Percentiles rank a stretch among this genome's conserved stretches.
Evolutionary conservation across 192 early-diverging fungal species (phyloP).

Genomic region (Podila horticola): DNA sequence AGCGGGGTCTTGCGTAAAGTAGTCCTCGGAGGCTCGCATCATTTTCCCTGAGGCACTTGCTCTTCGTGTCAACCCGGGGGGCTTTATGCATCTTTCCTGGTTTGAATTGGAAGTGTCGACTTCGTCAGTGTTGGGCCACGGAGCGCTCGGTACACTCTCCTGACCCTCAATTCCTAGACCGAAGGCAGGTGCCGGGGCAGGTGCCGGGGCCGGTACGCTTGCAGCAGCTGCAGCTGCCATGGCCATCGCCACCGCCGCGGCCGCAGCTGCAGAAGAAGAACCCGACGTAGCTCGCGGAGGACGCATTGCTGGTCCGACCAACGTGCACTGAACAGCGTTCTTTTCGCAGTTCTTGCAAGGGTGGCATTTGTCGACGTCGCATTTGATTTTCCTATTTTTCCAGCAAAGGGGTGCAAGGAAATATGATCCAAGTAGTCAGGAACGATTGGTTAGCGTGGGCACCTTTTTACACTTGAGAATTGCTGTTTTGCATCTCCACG

Average conservation of each 20-base stretch:
- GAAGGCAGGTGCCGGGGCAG: neutral
- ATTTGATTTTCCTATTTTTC: constrained; percentile 40
- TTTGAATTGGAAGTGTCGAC: neutral
- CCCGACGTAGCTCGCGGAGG: constrained; percentile 40
- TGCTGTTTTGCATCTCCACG: too few relatives aligned
- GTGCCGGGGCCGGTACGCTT: constrained; percentile 2
- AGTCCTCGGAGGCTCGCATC: constrained; percentile 23
- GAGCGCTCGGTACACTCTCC: neutral
- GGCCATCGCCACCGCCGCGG: constrained; percentile 39
- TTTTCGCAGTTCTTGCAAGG: constrained; percentile 48
- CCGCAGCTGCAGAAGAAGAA: constrained; percentile 41
- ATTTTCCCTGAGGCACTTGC: constrained; percentile 44
- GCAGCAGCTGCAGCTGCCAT: constrained; percentile 40
- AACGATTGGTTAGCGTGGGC: neutral
- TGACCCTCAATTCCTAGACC: neutral
- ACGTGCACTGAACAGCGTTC: constrained; percentile 35
- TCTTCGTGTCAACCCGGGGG: constrained; percentile 19
- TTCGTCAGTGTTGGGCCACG: neutral
- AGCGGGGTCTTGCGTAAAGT: neutral
- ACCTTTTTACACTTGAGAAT: too few relatives aligned
- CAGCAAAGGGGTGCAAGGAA: neutral
- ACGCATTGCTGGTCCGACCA: constrained; percentile 42
- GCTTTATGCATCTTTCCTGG: neutral
- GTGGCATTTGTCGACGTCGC: constrained; percentile 37
- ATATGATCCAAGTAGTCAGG: neutral